Evolutionary conservation across 192 early-diverging fungal species (phyloP).

Genomic region (Dissophora ornata): DNA sequence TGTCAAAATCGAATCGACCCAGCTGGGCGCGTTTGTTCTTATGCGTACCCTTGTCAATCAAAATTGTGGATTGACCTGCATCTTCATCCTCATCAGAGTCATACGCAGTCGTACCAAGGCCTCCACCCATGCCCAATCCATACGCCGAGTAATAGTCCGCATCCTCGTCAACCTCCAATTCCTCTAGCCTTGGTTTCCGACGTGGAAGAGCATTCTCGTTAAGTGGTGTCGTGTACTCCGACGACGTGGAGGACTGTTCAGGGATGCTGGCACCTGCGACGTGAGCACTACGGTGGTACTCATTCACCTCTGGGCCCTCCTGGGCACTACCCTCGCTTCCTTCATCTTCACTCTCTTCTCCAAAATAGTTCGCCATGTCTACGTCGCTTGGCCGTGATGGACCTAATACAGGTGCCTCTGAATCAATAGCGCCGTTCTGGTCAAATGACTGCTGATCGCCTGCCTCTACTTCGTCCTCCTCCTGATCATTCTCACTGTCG

Average conservation of each 20-base stretch:
- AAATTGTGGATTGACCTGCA: conserved; percentile 49
- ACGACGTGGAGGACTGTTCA: background rate
- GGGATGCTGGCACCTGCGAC: background rate
- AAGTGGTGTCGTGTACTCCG: conserved; percentile 11
- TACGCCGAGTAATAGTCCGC: conserved; percentile 63
- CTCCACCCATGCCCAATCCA: conserved; percentile 59
- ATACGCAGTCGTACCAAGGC: conserved; percentile 62
- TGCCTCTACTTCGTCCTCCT: background rate
- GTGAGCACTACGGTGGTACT: background rate
- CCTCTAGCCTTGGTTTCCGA: conserved; percentile 30
- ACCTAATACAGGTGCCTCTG: conserved; percentile 36
- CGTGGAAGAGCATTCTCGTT: conserved; percentile 37
- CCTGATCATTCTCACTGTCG: conserved; percentile 39
- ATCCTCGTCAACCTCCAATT: conserved; percentile 52
- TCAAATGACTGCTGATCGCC: background rate
- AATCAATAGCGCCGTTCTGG: conserved; percentile 3
- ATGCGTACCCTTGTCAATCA: conserved; percentile 78
- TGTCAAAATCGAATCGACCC: conserved; percentile 82
- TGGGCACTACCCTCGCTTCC: conserved; percentile 12
- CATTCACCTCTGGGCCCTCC: background rate
- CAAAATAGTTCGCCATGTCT: conserved; percentile 38
- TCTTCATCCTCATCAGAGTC: conserved; percentile 63
- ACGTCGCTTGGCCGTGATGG: conserved; percentile 32
- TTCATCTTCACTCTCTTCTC: conserved; percentile 35
- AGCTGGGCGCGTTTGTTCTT: conserved; percentile 77